phyloP scores from a whole-genome alignment of 1,284 basidiomycete genomes.

The Ceratobasidium sp. region DNA sequence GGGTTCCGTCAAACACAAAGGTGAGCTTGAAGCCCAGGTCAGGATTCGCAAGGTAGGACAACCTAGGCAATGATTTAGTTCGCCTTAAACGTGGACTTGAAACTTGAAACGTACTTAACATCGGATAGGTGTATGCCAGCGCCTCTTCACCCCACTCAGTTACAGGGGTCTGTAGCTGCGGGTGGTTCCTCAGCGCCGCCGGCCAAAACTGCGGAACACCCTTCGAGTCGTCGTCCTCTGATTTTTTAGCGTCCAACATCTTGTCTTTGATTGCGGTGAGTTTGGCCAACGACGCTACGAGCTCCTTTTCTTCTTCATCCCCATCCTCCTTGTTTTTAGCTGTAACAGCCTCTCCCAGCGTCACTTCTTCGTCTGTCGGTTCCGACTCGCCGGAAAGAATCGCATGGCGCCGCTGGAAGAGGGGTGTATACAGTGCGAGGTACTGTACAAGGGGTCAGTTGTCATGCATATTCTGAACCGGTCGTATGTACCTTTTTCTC shows the following conservation, averaged over 20 bases:
- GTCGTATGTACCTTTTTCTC: constrained; percentile 83
- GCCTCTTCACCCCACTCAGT: constrained; percentile 88
- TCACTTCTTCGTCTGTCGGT: constrained; percentile 64
- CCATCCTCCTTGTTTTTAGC: constrained; percentile 61
- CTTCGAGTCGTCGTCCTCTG: constrained; percentile 48
- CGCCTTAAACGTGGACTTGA: neutral
- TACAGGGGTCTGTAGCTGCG: constrained; percentile 87
- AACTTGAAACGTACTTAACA: constrained; percentile 56
- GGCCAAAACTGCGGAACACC: constrained; percentile 98
- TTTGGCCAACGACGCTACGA: constrained; percentile 53
- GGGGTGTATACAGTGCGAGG: constrained; percentile 62
- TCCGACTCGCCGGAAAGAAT: constrained; percentile 65
- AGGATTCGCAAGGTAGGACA: constrained; percentile 70
- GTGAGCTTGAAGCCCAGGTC: constrained; percentile 77
- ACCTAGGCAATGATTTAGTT: constrained; percentile 50
- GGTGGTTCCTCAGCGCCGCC: constrained; percentile 93
- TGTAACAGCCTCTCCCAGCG: constrained; percentile 62
- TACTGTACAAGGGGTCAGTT: constrained; percentile 54
- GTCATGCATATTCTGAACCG: neutral
- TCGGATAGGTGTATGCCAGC: constrained; percentile 73
- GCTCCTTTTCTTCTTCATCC: constrained; percentile 49
- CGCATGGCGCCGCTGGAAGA: constrained; percentile 64
- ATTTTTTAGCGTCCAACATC: constrained; percentile 43
- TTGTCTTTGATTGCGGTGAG: constrained; percentile 30
- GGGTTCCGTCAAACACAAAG: constrained; percentile 86